A percentile compares a stretch with the other conserved stretches of the same genome.
Evolutionary conservation across 2,329 filamentous ascomycete species (phyloP).

Genomic region (Cladosporium sp.): DNA sequence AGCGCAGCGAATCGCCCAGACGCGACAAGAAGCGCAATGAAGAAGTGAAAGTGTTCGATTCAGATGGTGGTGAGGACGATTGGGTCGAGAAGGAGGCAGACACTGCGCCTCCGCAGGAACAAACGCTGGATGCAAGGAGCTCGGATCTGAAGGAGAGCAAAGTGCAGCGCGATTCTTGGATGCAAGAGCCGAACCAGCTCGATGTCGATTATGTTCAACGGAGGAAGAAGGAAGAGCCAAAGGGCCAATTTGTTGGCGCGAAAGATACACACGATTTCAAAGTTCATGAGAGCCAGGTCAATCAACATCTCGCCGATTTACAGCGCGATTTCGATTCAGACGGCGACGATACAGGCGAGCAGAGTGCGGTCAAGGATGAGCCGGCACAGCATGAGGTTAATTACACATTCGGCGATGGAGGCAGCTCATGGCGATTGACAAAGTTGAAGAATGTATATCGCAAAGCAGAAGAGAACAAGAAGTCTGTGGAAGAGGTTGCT

Average conservation of each 20-base stretch:
- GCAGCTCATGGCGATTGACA: slow-evolving; percentile 95
- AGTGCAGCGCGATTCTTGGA: slow-evolving; percentile 83
- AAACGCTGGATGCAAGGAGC: slow-evolving; percentile 47
- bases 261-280: slow-evolving; percentile 66
- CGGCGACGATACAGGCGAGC: slow-evolving; percentile 49
- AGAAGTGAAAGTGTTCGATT: slow-evolving; percentile 37
- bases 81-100: slow-evolving; percentile 49
- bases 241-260: slow-evolving; percentile 49
- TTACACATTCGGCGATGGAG: slow-evolving; percentile 86
- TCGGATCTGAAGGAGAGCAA: slow-evolving; percentile 41
- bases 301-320: slow-evolving; percentile 66
- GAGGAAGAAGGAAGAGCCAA: slow-evolving; percentile 53
- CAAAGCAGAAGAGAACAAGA: slow-evolving; percentile 71
- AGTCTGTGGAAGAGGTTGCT: slow-evolving; percentile 78
- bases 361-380: slow-evolving; percentile 48
- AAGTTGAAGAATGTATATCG: slow-evolving; percentile 85
- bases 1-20: slow-evolving; percentile 37
- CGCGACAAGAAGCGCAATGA: slow-evolving; percentile 36
- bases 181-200: slow-evolving; percentile 81
- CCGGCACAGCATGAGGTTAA: slow-evolving; percentile 64
- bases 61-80: slow-evolving; percentile 44
- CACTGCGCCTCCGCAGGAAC: slow-evolving; percentile 44
- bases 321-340: slow-evolving; percentile 52
- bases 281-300: slow-evolving; percentile 80
- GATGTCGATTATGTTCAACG: slow-evolving; percentile 78